These are phyloP conservation scores for Handroanthus guayacan DNA, from an alignment of 257 asterid genomes.

Conservation along the genomic window DNA sequence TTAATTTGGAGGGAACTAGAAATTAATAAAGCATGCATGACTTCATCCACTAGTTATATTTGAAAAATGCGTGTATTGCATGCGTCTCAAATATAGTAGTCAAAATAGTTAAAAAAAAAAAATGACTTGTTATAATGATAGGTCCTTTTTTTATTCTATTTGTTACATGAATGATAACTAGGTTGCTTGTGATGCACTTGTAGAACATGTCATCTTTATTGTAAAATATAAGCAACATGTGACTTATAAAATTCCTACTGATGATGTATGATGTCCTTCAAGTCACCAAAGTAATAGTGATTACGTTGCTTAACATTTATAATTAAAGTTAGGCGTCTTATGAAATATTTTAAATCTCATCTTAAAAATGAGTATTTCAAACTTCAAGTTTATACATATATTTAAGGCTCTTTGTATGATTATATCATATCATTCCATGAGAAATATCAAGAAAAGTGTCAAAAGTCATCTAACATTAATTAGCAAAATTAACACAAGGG, in stretches of 20 bases:
- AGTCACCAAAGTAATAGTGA: not conserved
- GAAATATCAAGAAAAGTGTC: too few species aligned
- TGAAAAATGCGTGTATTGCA: not conserved
- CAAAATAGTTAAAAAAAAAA: slow-evolving; percentile 17
- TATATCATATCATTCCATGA: too few species aligned
- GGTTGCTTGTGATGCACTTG: not conserved
- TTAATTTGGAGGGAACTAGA: too few species aligned
- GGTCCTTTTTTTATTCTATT: not conserved
- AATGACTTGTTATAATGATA: slow-evolving; percentile 10
- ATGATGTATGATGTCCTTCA: not conserved
- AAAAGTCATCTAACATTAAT: too few species aligned
- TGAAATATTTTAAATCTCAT: too few species aligned
- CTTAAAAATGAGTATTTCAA: too few species aligned
- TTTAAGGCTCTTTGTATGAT: too few species aligned
- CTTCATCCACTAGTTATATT: not conserved
- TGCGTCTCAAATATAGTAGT: not conserved
- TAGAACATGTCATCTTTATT: not conserved
- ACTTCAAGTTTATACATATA: too few species aligned
- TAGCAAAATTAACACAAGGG: too few species aligned
- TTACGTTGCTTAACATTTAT: not conserved
- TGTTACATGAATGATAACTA: not conserved
- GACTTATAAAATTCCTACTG: not conserved
- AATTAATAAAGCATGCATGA: not conserved
- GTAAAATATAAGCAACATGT: not conserved
- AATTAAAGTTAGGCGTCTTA: too few species aligned